These are phyloP conservation scores for Syzygium aqueum DNA, from an alignment of 345 rosid species.

Conservation along the genomic window DNA sequence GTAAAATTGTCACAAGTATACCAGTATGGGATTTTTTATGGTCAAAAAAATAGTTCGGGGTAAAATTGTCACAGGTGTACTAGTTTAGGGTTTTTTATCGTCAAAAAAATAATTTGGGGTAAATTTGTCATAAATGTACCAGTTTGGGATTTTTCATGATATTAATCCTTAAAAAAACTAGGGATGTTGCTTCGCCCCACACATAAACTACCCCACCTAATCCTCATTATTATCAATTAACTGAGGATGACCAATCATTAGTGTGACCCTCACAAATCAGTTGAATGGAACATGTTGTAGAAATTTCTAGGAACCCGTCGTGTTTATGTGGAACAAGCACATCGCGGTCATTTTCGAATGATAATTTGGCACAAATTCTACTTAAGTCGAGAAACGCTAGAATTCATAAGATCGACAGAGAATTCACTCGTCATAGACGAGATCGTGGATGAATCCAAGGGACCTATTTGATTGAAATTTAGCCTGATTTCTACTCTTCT, in stretches of 20 bases:
- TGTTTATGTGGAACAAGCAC: no score
- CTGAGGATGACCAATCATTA: background rate
- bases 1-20: no score
- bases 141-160: no score
- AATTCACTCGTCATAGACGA: background rate
- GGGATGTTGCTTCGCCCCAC: background rate
- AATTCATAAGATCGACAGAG: background rate
- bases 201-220: fast-evolving
- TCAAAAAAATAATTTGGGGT: no score
- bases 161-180: background rate
- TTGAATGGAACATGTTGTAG: background rate
- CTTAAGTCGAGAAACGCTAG: background rate
- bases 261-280: background rate
- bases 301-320: background rate
- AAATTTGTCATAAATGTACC: no score
- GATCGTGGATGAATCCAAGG: background rate
- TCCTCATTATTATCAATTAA: background rate
- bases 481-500: background rate
- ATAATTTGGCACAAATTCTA: background rate
- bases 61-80: no score
- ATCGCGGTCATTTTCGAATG: background rate
- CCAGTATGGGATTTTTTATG: no score
- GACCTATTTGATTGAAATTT: background rate
- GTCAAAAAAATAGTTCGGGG: no score
- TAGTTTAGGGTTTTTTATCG: no score